Base-by-base conservation (phyloP, 1,139 yeast species). In the Scheffersomyces stambukii region DNA sequence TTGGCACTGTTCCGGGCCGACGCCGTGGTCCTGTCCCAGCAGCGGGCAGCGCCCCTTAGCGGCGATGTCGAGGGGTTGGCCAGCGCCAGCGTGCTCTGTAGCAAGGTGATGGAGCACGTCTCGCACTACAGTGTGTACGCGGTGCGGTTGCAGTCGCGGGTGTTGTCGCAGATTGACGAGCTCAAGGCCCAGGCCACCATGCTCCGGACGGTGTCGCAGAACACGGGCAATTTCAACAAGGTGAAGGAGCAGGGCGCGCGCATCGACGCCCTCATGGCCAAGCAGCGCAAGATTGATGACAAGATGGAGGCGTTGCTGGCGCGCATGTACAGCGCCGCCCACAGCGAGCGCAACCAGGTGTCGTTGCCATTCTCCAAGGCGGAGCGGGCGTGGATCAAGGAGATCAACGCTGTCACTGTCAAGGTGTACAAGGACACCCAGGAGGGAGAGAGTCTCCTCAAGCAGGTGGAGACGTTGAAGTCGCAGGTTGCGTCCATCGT, bases 301-400 rank as follows among this genome's bases (percentile, higher is more conserved):
- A 53, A 57, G 31, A 40, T 54, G 11, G 30, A 39, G 3, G 21
- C 16, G 2, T 32, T 64, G 15, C 57, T 57, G 28, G 30, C 35
- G 4, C 54, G 45, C 28, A 35, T 64, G 4, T 41, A 45, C n/a
- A 37, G 41, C 4, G 43, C 52, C 8, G 42, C 56, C 5, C 52
- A 52, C 24, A 40, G 42, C 11, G 30, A 46, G 8, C 50, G 45
- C 22, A 42, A 46, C 8, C 29, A 38, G 4, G 46, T 43, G 17
- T 36, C 54, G 1, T 37, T 58, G 8, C 70, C 70, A 4, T 40
- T 65, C 13, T 60, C 70, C 1, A 41, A 45, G 4, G 56, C 56
- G 5, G 74, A 67, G 36, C 50, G 41, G 25, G 30, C 34, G 4
- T 67, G 71, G 70, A 54, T 60, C 28, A 48, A 48, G 19, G 71